phyloP scores from a whole-genome alignment of 2,329 filamentous ascomycete genomes.

The Penicillium frequentans region DNA sequence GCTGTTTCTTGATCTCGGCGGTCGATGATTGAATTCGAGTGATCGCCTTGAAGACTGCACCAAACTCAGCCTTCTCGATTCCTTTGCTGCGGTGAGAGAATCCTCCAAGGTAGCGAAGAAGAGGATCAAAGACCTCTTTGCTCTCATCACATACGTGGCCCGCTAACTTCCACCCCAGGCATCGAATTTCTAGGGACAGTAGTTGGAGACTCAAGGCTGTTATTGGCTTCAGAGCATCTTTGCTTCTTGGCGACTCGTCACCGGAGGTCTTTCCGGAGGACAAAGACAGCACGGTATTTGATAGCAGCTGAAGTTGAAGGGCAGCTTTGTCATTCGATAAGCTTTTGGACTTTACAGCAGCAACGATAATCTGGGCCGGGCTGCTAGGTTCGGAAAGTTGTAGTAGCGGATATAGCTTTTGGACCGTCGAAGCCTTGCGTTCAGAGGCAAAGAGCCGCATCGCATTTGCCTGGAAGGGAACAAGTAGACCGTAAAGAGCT shows the following conservation, averaged over 20 bases:
- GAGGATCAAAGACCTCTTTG: slow-evolving; percentile 46
- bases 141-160: slow-evolving; percentile 42
- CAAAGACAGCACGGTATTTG: slow-evolving; percentile 41
- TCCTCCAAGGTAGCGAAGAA: slow-evolving; percentile 40
- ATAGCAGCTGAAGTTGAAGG: slow-evolving; percentile 45
- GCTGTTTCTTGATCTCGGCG: slow-evolving; percentile 27
- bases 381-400: slow-evolving; percentile 36
- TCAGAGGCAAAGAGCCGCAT: slow-evolving; percentile 39
- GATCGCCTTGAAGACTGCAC: slow-evolving; percentile 35
- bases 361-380: slow-evolving; percentile 40
- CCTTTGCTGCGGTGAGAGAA: slow-evolving; percentile 36
- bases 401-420: slow-evolving; percentile 33
- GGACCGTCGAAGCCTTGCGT: slow-evolving; percentile 31
- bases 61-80: slow-evolving; percentile 40
- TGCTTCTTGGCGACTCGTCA: slow-evolving; percentile 14
- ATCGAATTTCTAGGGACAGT: slow-evolving; percentile 42
- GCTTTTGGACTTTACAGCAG: slow-evolving; percentile 36
- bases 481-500: slow-evolving; percentile 32
- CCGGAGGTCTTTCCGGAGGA: slow-evolving; percentile 21
- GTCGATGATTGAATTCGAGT: slow-evolving; percentile 35
- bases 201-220: slow-evolving; percentile 40
- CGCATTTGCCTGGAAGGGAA: slow-evolving; percentile 43
- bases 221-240: slow-evolving; percentile 29
- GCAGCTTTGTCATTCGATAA: slow-evolving; percentile 42
- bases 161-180: slow-evolving; percentile 43